phyloP scores from a whole-genome alignment of 192 early-diverging fungal species.

The Coemansia sp. region DNA sequence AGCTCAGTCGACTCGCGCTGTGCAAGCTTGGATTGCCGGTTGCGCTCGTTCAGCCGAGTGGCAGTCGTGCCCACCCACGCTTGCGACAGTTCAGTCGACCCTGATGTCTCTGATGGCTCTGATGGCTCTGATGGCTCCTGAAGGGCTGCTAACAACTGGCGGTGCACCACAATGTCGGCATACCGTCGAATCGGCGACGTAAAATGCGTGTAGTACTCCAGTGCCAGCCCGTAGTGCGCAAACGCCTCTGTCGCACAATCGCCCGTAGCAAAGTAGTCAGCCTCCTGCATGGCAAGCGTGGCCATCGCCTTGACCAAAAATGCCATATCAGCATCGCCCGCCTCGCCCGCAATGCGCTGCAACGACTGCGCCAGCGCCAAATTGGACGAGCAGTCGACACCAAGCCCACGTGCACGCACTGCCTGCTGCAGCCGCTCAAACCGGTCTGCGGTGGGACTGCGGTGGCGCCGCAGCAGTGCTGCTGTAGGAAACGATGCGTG shows the following conservation, averaged over 20 bases:
- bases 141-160: slow-evolving; percentile 63
- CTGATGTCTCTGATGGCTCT: not conserved
- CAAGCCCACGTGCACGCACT: slow-evolving; percentile 59
- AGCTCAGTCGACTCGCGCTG: slow-evolving; percentile 76
- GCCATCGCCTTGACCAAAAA: slow-evolving; percentile 72
- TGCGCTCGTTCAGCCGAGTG: slow-evolving; percentile 67
- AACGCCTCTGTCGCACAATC: slow-evolving; percentile 46
- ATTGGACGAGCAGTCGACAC: slow-evolving; percentile 67
- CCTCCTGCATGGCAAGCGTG: slow-evolving; percentile 73
- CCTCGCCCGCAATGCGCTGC: slow-evolving; percentile 35
- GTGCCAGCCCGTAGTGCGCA: slow-evolving; percentile 73
- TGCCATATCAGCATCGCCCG: slow-evolving; percentile 58
- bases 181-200: slow-evolving; percentile 81
- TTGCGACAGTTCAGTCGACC: not conserved
- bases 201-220: slow-evolving; percentile 79
- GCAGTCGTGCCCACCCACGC: slow-evolving; percentile 39
- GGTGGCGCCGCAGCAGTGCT: slow-evolving; percentile 70
- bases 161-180: slow-evolving; percentile 77
- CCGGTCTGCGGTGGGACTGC: slow-evolving; percentile 60
- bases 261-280: slow-evolving; percentile 70
- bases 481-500: slow-evolving; percentile 57
- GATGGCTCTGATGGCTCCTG: not conserved
- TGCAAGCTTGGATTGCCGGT: slow-evolving; percentile 71
- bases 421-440: slow-evolving; percentile 64
- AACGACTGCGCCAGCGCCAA: slow-evolving; percentile 63